phyloP scores from a whole-genome alignment of 2,329 filamentous ascomycete species.

The Nemania diffusa region DNA sequence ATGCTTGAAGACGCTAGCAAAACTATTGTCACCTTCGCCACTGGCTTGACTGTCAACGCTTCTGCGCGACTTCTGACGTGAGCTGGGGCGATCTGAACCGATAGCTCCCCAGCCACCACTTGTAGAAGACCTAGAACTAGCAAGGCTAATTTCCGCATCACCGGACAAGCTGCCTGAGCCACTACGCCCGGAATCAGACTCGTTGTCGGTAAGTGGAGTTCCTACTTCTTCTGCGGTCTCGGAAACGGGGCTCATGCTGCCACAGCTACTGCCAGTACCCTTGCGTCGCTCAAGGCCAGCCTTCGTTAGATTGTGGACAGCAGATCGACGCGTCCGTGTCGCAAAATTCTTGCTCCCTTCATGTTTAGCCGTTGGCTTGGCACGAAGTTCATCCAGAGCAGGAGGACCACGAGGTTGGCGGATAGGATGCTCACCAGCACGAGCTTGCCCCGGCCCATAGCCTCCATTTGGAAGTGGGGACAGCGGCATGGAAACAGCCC shows the following conservation, averaged over 20 bases:
- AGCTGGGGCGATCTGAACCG: slow-evolving; percentile 83
- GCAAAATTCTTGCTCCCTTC: slow-evolving; percentile 99
- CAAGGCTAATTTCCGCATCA: slow-evolving; percentile 73
- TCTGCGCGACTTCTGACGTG: slow-evolving; percentile 71
- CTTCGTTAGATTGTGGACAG: slow-evolving; percentile 89
- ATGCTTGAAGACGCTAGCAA: slow-evolving; percentile 74
- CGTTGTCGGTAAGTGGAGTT: slow-evolving; percentile 77
- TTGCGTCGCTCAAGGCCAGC: slow-evolving; percentile 89
- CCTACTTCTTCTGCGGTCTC: slow-evolving; percentile 77
- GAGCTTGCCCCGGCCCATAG: slow-evolving; percentile 91
- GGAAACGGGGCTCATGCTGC: slow-evolving; percentile 89
- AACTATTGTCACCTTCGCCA: slow-evolving; percentile 67
- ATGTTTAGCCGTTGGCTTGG: slow-evolving; percentile 89
- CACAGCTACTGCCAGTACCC: slow-evolving; percentile 74
- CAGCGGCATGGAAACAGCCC: slow-evolving; percentile 80
- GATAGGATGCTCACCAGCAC: slow-evolving; percentile 92
- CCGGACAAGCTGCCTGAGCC: slow-evolving; percentile 84
- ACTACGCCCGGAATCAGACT: slow-evolving; percentile 76
- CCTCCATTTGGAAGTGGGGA: slow-evolving; percentile 80
- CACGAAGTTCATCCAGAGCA: slow-evolving; percentile 86
- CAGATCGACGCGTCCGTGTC: slow-evolving; percentile 88
- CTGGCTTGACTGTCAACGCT: slow-evolving; percentile 74
- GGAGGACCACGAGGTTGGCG: slow-evolving; percentile 95
- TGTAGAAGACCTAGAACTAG: slow-evolving; percentile 79
- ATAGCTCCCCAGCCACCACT: slow-evolving; percentile 82